These are phyloP conservation scores for Boletus pseudo-olivaceus DNA, from an alignment of 768 basidiomycete genomes.

Conservation along the genomic window DNA sequence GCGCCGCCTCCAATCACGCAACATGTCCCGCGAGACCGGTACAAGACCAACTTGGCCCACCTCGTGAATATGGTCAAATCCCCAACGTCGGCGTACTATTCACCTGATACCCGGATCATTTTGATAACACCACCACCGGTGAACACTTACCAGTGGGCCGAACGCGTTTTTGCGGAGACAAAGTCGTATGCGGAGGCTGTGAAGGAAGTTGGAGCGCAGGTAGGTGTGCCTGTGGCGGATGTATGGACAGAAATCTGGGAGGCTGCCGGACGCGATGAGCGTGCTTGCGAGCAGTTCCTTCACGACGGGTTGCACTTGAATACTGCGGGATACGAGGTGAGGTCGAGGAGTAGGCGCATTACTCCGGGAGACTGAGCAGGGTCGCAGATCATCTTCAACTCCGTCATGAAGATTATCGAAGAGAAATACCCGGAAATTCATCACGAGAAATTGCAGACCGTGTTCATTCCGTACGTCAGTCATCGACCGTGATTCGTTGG, in stretches of 20 bases:
- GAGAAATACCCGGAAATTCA: constrained; percentile 65
- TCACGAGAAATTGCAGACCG: constrained; percentile 53
- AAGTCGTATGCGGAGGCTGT: constrained; percentile 70
- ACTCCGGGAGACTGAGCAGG: neutral
- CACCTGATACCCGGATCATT: constrained; percentile 69
- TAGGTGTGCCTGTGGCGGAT: constrained; percentile 64
- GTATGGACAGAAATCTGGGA: constrained; percentile 72
- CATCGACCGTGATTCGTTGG: neutral
- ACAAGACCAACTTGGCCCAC: constrained; percentile 56
- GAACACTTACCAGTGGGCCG: constrained; percentile 55
- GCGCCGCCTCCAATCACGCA: constrained; percentile 61
- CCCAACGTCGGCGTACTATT: constrained; percentile 60
- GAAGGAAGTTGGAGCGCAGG: constrained; percentile 51
- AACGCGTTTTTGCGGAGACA: constrained; percentile 58
- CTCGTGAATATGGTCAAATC: constrained; percentile 63
- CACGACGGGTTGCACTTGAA: constrained; percentile 82
- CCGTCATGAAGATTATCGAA: constrained; percentile 53
- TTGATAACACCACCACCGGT: constrained; percentile 86
- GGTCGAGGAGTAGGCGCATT: constrained; percentile 19
- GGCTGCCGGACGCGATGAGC: constrained; percentile 62
- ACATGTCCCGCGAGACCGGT: constrained; percentile 70
- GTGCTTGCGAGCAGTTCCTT: constrained; percentile 48
- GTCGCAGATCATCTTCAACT: constrained; percentile 61
- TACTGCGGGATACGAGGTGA: constrained; percentile 67
- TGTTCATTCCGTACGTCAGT: constrained; percentile 64